phyloP scores from a whole-genome alignment of 2,329 filamentous ascomycete species.

The Neonectria hederae region DNA sequence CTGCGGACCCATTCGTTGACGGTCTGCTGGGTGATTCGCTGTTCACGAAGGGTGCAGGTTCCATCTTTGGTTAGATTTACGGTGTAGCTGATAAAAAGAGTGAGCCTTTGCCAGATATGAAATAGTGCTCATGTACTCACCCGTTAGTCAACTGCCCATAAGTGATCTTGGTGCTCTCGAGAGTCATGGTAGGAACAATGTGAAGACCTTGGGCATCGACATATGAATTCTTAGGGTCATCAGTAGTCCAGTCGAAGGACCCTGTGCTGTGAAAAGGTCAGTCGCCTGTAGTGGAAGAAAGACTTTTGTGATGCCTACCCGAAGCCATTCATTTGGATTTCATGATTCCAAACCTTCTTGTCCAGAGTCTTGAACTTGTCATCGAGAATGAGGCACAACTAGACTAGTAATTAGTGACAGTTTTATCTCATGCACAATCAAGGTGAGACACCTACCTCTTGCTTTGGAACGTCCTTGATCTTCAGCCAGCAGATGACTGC shows the following conservation, averaged over 20 bases:
- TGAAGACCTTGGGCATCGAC: slow-evolving; percentile 57
- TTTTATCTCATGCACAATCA: not conserved
- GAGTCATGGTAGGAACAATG: slow-evolving; percentile 61
- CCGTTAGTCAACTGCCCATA: slow-evolving; percentile 46
- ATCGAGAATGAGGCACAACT: slow-evolving; percentile 40
- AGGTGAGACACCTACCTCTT: slow-evolving; percentile 24
- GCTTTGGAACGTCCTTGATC: slow-evolving; percentile 24
- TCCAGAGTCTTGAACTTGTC: slow-evolving; percentile 43
- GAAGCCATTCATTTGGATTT: slow-evolving; percentile 52
- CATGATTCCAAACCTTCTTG: slow-evolving; percentile 54
- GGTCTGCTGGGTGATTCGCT: slow-evolving; percentile 13
- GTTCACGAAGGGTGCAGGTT: slow-evolving; percentile 50
- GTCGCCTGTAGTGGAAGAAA: rapidly evolving
- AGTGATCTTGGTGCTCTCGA: slow-evolving; percentile 41
- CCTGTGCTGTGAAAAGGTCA: slow-evolving; percentile 39
- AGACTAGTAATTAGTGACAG: not conserved
- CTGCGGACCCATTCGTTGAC: slow-evolving; percentile 7
- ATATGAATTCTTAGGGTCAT: slow-evolving; percentile 56
- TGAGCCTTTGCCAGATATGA: not conserved
- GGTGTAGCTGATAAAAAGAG: slow-evolving; percentile 40
- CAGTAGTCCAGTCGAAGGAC: slow-evolving; percentile 63
- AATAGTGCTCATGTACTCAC: not conserved
- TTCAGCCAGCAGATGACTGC: slow-evolving; percentile 37
- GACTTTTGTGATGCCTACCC: slow-evolving; percentile 45
- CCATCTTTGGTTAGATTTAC: slow-evolving; percentile 54